These are phyloP conservation scores for Colletotrichum sp. DNA, from an alignment of 2,329 filamentous ascomycete species.

Conservation along the genomic window DNA sequence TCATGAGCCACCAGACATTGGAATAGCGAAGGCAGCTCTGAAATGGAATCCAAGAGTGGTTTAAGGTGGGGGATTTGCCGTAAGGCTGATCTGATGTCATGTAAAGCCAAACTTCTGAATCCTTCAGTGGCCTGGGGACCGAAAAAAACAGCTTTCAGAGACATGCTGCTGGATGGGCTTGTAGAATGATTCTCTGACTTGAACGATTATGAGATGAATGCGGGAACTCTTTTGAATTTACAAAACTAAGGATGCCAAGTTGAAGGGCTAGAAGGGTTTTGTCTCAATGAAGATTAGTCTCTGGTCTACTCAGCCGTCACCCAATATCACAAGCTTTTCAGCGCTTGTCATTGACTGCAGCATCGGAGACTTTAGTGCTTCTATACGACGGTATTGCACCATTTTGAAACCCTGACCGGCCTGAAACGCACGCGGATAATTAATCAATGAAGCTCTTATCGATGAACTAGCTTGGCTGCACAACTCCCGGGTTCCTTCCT, in stretches of 20 bases:
- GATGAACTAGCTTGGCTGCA: background rate
- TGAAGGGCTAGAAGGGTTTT: background rate
- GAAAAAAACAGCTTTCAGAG: background rate
- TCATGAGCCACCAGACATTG: background rate
- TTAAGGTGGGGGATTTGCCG: background rate
- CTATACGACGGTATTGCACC: background rate
- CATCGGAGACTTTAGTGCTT: background rate
- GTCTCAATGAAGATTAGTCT: background rate
- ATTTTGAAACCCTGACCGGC: background rate
- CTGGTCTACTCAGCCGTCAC: background rate
- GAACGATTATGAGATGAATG: background rate
- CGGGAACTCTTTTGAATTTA: background rate
- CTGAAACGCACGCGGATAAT: background rate
- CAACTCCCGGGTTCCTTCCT: background rate
- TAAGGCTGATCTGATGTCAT: background rate
- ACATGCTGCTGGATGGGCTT: background rate
- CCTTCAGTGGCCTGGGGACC: background rate
- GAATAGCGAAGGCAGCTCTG: background rate
- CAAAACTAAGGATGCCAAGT: background rate
- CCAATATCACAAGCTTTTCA: background rate
- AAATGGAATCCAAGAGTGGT: background rate
- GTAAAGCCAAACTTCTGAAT: background rate
- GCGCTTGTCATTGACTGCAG: background rate
- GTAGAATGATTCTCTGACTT: background rate
- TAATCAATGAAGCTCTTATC: background rate